Percentiles rank a stretch among this genome's conserved stretches.
Conservation (phyloP, 768 basidiomycete species). For the Trametes punicea region DNA sequence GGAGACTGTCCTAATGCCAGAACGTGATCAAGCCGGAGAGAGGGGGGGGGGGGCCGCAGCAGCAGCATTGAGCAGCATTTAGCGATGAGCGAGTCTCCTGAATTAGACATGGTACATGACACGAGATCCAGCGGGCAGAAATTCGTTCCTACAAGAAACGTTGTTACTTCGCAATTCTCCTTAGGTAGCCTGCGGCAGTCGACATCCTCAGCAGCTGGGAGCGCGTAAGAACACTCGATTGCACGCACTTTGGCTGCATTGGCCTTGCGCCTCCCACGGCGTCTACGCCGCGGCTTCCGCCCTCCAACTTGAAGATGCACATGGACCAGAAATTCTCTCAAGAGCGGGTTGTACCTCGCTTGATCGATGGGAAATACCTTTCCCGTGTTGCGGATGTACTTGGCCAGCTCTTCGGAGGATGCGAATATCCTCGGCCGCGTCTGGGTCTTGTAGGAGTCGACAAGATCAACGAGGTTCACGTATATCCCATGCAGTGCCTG, state of each 20-base stretch:
- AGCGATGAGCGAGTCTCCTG: no score
- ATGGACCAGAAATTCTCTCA: not conserved
- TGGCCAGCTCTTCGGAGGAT: not conserved
- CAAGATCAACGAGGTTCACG: conserved; percentile 7
- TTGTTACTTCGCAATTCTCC: no score
- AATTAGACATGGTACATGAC: no score
- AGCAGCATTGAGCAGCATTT: no score
- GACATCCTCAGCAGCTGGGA: no score
- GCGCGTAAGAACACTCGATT: not conserved
- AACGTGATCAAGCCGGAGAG: no score
- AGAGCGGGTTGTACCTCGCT: not conserved
- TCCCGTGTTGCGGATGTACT: not conserved
- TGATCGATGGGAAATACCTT: not conserved
- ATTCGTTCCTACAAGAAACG: no score
- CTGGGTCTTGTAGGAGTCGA: not conserved
- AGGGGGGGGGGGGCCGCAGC: no score
- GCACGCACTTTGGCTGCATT: not conserved
- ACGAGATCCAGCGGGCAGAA: no score
- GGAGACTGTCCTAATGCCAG: not conserved
- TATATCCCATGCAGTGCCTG: not conserved
- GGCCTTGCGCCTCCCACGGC: not conserved
- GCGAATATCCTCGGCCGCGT: not conserved
- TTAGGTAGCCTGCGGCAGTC: no score
- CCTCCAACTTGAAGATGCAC: no score
- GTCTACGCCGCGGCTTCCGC: not conserved